phyloP scores from a whole-genome alignment of 768 basidiomycete genomes.

The Strobilomyces echinocephalus region DNA sequence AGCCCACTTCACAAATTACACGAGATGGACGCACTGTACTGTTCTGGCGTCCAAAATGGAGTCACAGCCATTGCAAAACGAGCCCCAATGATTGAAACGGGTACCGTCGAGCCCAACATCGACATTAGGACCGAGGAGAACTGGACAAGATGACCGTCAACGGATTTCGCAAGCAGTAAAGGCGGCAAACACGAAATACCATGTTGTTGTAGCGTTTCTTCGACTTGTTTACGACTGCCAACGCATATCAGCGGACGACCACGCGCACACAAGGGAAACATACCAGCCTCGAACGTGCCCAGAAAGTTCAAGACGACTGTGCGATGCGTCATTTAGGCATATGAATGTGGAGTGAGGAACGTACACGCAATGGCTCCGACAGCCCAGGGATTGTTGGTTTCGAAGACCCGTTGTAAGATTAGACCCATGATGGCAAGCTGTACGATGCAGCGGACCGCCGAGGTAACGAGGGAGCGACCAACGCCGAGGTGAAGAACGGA shows the following conservation, averaged over 20 bases:
- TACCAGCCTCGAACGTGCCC: constrained; percentile 75
- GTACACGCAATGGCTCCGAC: constrained; percentile 70
- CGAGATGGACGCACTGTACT: constrained; percentile 54
- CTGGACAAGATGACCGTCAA: constrained; percentile 26
- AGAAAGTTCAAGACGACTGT: constrained; percentile 67
- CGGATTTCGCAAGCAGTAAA: not conserved
- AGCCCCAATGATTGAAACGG: constrained; percentile 72
- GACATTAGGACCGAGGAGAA: constrained; percentile 62
- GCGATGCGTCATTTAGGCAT: not conserved
- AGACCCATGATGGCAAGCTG: constrained; percentile 75
- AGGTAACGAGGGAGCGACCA: constrained; percentile 60
- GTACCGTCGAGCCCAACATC: constrained; percentile 73
- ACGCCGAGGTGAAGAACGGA: constrained; percentile 61
- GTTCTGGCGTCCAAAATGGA: constrained; percentile 81
- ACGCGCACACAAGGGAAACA: constrained; percentile 15
- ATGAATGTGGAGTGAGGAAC: constrained; percentile 24
- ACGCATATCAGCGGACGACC: not conserved
- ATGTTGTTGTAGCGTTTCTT: constrained; percentile 68
- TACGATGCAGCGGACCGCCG: constrained; percentile 68
- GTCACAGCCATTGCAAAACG: constrained; percentile 69
- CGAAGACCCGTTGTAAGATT: constrained; percentile 69
- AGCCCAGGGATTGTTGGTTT: constrained; percentile 67
- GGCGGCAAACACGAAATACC: constrained; percentile 38
- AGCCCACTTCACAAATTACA: not conserved
- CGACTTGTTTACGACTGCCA: constrained; percentile 70